Conservation (phyloP, 805 yeast genomes). For the Starmera pachycereana region DNA sequence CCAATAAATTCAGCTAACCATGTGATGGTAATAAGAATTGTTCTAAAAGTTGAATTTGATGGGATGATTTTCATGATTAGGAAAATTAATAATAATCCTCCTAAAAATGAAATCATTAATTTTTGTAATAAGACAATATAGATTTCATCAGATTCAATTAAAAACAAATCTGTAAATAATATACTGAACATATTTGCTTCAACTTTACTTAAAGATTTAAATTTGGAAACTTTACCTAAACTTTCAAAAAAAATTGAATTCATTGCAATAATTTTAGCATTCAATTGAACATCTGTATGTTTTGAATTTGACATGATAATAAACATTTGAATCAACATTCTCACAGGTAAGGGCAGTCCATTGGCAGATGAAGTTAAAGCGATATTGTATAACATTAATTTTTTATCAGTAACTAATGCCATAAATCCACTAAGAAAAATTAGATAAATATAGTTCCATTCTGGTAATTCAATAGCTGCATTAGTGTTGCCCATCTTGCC, state of each 20-base stretch:
- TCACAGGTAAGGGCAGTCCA: constrained; percentile 16
- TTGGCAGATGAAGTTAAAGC: constrained; percentile 22
- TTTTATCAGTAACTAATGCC: constrained; percentile 17
- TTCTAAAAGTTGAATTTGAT: constrained; percentile 15
- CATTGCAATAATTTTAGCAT: constrained; percentile 14
- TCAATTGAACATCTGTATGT: constrained; percentile 6
- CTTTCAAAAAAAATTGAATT: constrained; percentile 18
- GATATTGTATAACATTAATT: constrained; percentile 19
- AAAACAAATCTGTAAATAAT: constrained; percentile 23
- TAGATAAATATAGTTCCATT: constrained; percentile 24
- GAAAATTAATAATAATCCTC: constrained; percentile 17
- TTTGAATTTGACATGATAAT: constrained; percentile 14
- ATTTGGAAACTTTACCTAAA: constrained; percentile 20
- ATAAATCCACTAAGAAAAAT: constrained; percentile 23
- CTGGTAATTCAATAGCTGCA: constrained; percentile 12
- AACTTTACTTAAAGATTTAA: constrained; percentile 26
- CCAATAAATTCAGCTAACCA: constrained; percentile 13
- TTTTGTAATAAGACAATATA: constrained; percentile 23
- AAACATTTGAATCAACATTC: constrained; percentile 12
- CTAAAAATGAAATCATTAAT: constrained; percentile 20
- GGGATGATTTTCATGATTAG: constrained; percentile 7
- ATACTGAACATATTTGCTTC: constrained; percentile 30
- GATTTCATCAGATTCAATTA: constrained; percentile 16
- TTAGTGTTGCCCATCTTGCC: constrained; percentile 1
- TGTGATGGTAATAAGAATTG: constrained; percentile 9